Conservation (phyloP, 2,329 filamentous ascomycete genomes). For the Fusarium sublunatum region DNA sequence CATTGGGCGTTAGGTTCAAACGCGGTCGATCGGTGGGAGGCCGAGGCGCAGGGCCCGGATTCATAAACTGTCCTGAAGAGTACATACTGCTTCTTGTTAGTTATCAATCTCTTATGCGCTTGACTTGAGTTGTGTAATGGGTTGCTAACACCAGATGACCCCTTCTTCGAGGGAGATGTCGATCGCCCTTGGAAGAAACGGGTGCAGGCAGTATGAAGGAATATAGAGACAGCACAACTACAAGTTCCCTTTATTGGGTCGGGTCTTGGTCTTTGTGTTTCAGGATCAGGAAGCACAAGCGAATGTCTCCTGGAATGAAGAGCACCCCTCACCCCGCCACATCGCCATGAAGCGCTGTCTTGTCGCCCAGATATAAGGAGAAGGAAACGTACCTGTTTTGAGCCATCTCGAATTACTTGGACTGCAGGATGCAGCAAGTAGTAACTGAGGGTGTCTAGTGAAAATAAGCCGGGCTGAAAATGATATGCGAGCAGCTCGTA, state of each 20-base stretch:
- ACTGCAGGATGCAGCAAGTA: constrained; percentile 21
- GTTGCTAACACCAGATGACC: constrained; percentile 13
- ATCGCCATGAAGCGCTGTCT: constrained; percentile 15
- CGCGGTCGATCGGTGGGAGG: constrained; percentile 87
- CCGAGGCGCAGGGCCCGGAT: constrained; percentile 92
- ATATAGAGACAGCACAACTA: not conserved
- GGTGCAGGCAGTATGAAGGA: not conserved
- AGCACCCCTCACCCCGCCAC: constrained; percentile 34
- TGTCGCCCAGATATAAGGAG: constrained; percentile 9
- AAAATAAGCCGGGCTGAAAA: constrained; percentile 15
- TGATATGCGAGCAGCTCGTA: constrained; percentile 17
- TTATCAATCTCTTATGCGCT: constrained; percentile 7
- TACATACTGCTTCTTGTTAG: constrained; percentile 61
- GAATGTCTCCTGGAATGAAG: constrained; percentile 1
- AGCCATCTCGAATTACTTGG: constrained; percentile 47
- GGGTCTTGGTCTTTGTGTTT: not conserved
- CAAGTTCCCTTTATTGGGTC: not conserved
- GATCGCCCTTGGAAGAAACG: not conserved
- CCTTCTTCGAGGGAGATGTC: not conserved
- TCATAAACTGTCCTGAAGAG: constrained; percentile 83
- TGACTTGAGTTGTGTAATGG: not conserved
- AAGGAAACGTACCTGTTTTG: constrained; percentile 48
- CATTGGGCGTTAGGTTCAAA: constrained; percentile 81
- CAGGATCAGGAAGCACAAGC: constrained; percentile 4
- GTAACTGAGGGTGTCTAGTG: constrained; percentile 14